Base-by-base conservation (phyloP, 257 asterid species). In the Asclepias syriaca region DNA sequence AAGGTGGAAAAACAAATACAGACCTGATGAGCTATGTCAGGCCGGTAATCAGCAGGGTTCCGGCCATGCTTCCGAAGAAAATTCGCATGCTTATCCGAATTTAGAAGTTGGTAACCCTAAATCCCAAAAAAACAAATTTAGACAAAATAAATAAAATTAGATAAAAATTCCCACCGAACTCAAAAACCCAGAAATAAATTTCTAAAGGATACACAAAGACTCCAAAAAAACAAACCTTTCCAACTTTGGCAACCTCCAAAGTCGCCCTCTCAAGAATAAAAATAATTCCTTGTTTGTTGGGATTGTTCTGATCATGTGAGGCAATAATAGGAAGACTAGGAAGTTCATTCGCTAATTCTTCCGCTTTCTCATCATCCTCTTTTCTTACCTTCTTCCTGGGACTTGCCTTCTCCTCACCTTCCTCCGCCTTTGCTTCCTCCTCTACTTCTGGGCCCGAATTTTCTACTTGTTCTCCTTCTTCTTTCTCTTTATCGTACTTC, bases 21-120 rank as follows among this genome's bases (percentile, higher is more conserved):
- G 65, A 92, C 97, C 98, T 90, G 94, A 80, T 90, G 93, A 57
- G 91, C 90, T 80, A 90, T 92, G 80, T 92, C 95, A 29, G 97
- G 98, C 64, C 96, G 88, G 83, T 82, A 90, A 58, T 92, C 94
- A 6, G 90, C 91, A 4, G 97, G 96, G 74, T 92, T 82, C 68
- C 84, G 74, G 63, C 85, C 87, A 68, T 90, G 81, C 78, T 81
- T 85, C 76, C 46, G 63, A 66, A 87, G 80, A 69, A 79, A 93
- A 84, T 75, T 77, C 22, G 87, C 83, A 78, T 93, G 97, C 76
- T 87, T 92, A 65, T 93, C 98, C 0, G 97, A 91, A 80, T 90
- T 93, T 84, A 91, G 84, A 61, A 93, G 89, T 79, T 91, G 97
- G 76, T 89, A 84, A 50, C 65, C 81, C 98, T 93, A 88, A 22